A percentile compares a stretch with the other conserved stretches of the same genome.
These are phyloP conservation scores for Iberis amara DNA, from an alignment of 441 rosid species.

Conservation along the genomic window DNA sequence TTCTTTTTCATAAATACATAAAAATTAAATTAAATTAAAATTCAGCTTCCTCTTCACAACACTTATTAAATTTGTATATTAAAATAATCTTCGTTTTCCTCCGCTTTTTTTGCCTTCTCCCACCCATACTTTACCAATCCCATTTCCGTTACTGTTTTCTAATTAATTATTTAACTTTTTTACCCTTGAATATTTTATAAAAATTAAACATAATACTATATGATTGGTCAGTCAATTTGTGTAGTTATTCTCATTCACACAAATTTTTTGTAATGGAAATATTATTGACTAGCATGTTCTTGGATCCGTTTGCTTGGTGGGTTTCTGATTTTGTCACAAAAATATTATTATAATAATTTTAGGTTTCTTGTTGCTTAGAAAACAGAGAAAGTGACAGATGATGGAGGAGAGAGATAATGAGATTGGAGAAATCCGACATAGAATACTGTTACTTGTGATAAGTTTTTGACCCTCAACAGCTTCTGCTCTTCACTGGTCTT, in stretches of 20 bases:
- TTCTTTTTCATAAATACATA: neutral
- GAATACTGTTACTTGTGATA: slow-evolving; percentile 40
- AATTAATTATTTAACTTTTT: slow-evolving; percentile 6
- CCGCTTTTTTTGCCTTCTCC: slow-evolving; percentile 28
- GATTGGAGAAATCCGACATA: slow-evolving; percentile 47
- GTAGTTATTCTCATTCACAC: neutral
- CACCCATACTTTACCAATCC: slow-evolving; percentile 18
- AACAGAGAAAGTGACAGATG: slow-evolving; percentile 46
- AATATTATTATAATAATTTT: neutral
- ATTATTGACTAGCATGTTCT: slow-evolving; percentile 23
- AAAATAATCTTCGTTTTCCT: slow-evolving; percentile 34
- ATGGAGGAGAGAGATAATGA: slow-evolving; percentile 30
- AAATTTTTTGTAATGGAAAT: neutral
- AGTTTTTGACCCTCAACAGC: slow-evolving; percentile 41
- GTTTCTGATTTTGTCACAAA: slow-evolving; percentile 12
- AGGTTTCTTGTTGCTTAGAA: slow-evolving; percentile 34
- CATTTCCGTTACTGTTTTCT: slow-evolving; percentile 13
- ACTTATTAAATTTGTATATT: slow-evolving; percentile 9
- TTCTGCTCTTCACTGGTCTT: slow-evolving; percentile 24
- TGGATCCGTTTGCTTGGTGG: slow-evolving; percentile 26
- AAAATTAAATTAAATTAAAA: slow-evolving; percentile 5
- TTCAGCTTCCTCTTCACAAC: slow-evolving; percentile 32
- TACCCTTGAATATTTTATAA: neutral
- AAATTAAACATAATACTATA: neutral
- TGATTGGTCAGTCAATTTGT: slow-evolving; percentile 10